Evolutionary conservation across 768 basidiomycete species (phyloP).

Genomic region (Tremella mesenterica): DNA sequence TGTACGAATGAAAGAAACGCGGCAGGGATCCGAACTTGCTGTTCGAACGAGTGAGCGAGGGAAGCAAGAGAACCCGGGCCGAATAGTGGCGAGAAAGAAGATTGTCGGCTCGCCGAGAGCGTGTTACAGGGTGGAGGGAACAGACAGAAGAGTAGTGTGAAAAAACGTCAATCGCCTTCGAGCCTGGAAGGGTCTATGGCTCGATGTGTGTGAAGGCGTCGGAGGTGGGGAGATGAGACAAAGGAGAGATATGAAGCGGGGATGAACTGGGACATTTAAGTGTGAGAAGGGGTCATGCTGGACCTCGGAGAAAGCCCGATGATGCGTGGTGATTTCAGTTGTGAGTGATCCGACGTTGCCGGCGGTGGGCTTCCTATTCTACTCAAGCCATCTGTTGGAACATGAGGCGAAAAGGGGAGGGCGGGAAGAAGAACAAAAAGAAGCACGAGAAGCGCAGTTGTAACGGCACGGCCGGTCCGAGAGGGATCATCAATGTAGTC

Average conservation of each 20-base stretch:
- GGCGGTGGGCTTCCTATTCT: too few species aligned
- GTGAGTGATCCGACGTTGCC: background rate
- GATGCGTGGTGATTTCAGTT: background rate
- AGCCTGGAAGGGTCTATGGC: background rate
- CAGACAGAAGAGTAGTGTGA: background rate
- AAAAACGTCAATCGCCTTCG: too few species aligned
- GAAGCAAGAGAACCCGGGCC: background rate
- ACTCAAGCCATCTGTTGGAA: too few species aligned
- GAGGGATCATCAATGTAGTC: too few species aligned
- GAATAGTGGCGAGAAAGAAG: background rate
- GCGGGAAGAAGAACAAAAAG: too few species aligned
- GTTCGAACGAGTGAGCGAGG: background rate
- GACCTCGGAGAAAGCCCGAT: background rate
- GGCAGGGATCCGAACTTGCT: too few species aligned
- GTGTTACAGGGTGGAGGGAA: background rate
- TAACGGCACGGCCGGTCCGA: too few species aligned
- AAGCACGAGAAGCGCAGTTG: too few species aligned
- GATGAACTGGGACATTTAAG: too few species aligned
- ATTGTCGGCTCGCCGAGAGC: background rate
- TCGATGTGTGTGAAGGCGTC: background rate
- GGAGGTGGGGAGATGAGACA: background rate
- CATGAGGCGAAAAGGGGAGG: too few species aligned
- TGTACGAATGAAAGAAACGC: background rate
- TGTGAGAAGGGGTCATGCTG: too few species aligned
- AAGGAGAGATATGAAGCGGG: background rate